A percentile compares a stretch with the other conserved stretches of the same genome.
These are phyloP conservation scores for Boletellus ananas DNA, from an alignment of 768 basidiomycete species.

Conservation along the genomic window DNA sequence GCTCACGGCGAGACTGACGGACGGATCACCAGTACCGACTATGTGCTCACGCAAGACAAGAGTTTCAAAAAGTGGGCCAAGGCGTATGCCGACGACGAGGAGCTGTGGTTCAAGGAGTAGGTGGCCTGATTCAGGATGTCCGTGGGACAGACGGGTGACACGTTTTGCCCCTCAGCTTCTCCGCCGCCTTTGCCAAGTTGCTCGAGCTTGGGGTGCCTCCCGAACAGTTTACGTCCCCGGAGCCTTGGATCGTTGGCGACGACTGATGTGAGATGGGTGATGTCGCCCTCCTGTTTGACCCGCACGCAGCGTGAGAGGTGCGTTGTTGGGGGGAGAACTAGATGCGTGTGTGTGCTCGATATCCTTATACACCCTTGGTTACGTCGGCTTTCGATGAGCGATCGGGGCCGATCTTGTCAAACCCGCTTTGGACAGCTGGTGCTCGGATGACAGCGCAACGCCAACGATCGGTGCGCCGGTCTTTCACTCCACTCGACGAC, in stretches of 20 bases:
- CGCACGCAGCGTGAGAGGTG: too few relatives aligned
- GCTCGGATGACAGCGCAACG: too few relatives aligned
- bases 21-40: constrained; percentile 61
- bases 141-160: background rate
- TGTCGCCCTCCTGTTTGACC: too few relatives aligned
- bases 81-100: constrained; percentile 80
- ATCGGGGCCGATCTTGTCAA: too few relatives aligned
- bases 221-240: constrained; percentile 65
- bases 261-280: constrained; percentile 28
- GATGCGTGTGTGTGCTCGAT: too few relatives aligned
- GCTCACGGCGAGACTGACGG: background rate
- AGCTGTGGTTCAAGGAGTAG: constrained; percentile 92
- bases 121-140: constrained; percentile 25
- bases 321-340: too few relatives aligned
- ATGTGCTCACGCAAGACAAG: constrained; percentile 86
- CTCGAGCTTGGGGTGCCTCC: constrained; percentile 93
- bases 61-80: constrained; percentile 85
- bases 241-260: constrained; percentile 66
- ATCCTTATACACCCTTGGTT: too few relatives aligned
- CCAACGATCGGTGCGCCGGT: too few relatives aligned
- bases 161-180: constrained; percentile 59
- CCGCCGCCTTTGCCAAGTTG: constrained; percentile 68
- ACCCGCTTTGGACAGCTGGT: too few relatives aligned
- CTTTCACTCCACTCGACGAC: too few relatives aligned
- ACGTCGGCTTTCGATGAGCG: too few relatives aligned